Evolutionary conservation across 2,329 filamentous ascomycete genomes (phyloP).

Genomic region (Aspergillus hiratsukae): DNA sequence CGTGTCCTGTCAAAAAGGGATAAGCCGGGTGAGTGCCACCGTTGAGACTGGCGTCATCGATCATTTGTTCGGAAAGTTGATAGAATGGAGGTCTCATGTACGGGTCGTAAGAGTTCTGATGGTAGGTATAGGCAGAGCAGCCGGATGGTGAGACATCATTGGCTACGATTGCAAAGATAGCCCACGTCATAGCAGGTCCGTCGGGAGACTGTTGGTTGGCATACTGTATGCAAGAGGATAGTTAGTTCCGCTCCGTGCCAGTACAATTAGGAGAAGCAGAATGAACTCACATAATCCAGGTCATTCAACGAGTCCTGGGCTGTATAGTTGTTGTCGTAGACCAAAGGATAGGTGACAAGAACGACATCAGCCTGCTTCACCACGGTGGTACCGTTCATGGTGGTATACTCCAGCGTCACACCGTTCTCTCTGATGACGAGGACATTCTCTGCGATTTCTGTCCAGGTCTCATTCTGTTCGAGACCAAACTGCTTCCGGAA

Average conservation of each 20-base stretch:
- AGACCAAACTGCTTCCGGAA: constrained; percentile 55
- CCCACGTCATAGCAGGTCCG: constrained; percentile 70
- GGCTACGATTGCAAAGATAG: constrained; percentile 63
- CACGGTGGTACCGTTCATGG: constrained; percentile 61
- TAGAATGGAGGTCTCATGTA: constrained; percentile 65
- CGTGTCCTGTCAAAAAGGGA: constrained; percentile 67
- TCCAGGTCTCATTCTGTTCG: constrained; percentile 55
- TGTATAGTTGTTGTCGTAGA: constrained; percentile 54
- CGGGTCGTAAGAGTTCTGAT: constrained; percentile 58
- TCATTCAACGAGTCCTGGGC: constrained; percentile 49
- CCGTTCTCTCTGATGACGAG: constrained; percentile 53
- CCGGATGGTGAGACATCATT: constrained; percentile 62
- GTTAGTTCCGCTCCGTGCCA: background rate
- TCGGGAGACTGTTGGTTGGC: constrained; percentile 63
- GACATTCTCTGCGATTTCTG: constrained; percentile 53
- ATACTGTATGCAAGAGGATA: constrained; percentile 43
- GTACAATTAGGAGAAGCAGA: no score
- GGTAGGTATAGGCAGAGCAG: constrained; percentile 65
- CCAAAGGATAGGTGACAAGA: constrained; percentile 60
- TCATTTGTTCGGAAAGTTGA: constrained; percentile 65
- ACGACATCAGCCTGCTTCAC: constrained; percentile 71
- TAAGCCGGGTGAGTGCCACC: constrained; percentile 65
- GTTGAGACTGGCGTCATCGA: constrained; percentile 57
- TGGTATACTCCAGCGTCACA: constrained; percentile 61
- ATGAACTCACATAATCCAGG: constrained; percentile 54